Percentiles rank a stretch among this genome's conserved stretches.
Conservation (phyloP, 2,329 filamentous ascomycete species). For the Leptosphaerulina australis region DNA sequence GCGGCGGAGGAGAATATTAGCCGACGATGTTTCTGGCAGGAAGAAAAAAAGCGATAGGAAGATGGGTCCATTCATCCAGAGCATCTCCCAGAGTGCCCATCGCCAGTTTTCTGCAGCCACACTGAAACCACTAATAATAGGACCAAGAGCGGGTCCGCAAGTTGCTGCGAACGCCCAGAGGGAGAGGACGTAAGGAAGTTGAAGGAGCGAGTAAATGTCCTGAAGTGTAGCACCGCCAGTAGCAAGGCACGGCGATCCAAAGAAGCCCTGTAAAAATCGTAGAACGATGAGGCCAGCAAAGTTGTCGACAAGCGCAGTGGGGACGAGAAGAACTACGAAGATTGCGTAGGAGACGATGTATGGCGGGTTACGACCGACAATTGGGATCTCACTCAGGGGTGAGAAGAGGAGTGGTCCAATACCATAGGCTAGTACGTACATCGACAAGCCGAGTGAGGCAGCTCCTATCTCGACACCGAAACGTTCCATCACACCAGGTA, state of each 20-base stretch:
- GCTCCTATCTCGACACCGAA: slow-evolving; percentile 61
- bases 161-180: slow-evolving; percentile 55
- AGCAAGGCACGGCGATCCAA: slow-evolving; percentile 47
- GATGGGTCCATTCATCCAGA: slow-evolving; percentile 74
- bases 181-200: slow-evolving; percentile 53
- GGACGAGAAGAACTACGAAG: slow-evolving; percentile 70
- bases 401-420: slow-evolving; percentile 69
- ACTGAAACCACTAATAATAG: slow-evolving; percentile 75
- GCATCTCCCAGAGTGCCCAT: slow-evolving; percentile 86
- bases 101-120: slow-evolving; percentile 74
- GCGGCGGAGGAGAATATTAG: slow-evolving; percentile 73
- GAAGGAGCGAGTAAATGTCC: slow-evolving; percentile 51
- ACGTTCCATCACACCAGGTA: slow-evolving; percentile 55
- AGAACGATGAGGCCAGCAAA: slow-evolving; percentile 67
- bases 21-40: slow-evolving; percentile 85
- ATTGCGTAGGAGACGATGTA: slow-evolving; percentile 72
- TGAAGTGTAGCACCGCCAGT: slow-evolving; percentile 48
- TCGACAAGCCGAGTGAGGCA: slow-evolving; percentile 63
- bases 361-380: slow-evolving; percentile 69
- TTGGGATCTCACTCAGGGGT: slow-evolving; percentile 69
- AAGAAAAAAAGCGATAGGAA: slow-evolving; percentile 83
- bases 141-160: slow-evolving; percentile 68
- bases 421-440: slow-evolving; percentile 68
- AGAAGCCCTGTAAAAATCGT: slow-evolving; percentile 50
- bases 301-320: slow-evolving; percentile 67